Evolutionary conservation across 2,329 filamentous ascomycete genomes (phyloP).

Genomic region (Fusarium luffae): DNA sequence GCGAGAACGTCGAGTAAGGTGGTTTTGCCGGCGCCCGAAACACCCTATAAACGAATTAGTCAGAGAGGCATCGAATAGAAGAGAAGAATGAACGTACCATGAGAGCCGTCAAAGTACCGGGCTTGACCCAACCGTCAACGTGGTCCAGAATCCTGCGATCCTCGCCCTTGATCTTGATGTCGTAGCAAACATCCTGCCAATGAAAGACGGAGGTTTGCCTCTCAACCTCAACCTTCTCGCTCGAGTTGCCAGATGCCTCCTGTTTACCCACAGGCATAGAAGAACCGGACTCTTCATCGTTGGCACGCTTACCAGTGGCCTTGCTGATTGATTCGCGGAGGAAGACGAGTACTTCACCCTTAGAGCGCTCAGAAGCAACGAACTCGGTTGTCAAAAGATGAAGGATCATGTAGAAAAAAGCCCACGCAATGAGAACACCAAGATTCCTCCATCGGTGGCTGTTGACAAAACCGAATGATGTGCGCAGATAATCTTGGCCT

Average conservation of each 20-base stretch:
- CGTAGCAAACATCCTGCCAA: slow-evolving; percentile 77
- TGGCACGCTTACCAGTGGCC: neutral
- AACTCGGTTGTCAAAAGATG: slow-evolving; percentile 29
- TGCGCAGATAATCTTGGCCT: neutral
- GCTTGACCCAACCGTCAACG: slow-evolving; percentile 78
- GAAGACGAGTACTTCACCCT: slow-evolving; percentile 35
- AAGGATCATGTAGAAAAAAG: slow-evolving; percentile 24
- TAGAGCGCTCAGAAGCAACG: slow-evolving; percentile 31
- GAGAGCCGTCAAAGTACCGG: slow-evolving; percentile 74
- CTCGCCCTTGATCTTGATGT: slow-evolving; percentile 74
- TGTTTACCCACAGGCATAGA: neutral
- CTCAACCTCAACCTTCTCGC: slow-evolving; percentile 4
- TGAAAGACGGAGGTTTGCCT: slow-evolving; percentile 63
- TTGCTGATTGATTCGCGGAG: slow-evolving; percentile 15
- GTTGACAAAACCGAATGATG: slow-evolving; percentile 21
- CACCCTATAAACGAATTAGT: slow-evolving; percentile 48
- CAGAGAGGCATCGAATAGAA: too few relatives aligned
- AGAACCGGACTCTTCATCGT: slow-evolving; percentile 2
- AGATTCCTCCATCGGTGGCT: slow-evolving; percentile 34
- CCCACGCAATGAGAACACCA: slow-evolving; percentile 27
- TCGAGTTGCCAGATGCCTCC: neutral
- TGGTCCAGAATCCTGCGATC: slow-evolving; percentile 72
- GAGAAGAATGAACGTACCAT: slow-evolving; percentile 60
- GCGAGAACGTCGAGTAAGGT: slow-evolving; percentile 86
- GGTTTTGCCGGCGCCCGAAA: slow-evolving; percentile 87